These are phyloP conservation scores for Ophidiomyces ophidiicola DNA, from an alignment of 2,329 filamentous ascomycete species.

Conservation along the genomic window DNA sequence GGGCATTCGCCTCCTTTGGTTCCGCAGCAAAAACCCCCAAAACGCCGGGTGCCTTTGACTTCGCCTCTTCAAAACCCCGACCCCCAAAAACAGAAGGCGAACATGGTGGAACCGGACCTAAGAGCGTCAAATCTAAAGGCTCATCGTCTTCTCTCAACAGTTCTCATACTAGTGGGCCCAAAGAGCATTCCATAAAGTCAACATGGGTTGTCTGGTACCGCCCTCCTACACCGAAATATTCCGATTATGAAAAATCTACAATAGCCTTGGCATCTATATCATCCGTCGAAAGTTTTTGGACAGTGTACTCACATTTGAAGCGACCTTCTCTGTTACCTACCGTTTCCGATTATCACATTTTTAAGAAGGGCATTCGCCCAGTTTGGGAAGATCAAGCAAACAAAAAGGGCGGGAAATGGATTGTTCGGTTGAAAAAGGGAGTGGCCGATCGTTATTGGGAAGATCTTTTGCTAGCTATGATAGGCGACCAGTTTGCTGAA, in stretches of 20 bases:
- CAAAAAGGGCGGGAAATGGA: conserved; percentile 93
- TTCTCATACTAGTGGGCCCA: conserved; percentile 18
- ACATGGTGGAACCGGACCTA: conserved; percentile 20
- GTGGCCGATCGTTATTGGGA: conserved; percentile 96
- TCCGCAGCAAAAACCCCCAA: conserved; percentile 74
- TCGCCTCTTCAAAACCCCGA: conserved; percentile 48
- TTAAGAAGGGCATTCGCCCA: conserved; percentile 89
- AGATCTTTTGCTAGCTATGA: conserved; percentile 75
- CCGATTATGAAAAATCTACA: conserved; percentile 95
- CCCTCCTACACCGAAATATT: conserved; percentile 90
- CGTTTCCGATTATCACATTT: conserved; percentile 95
- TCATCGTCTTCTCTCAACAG: conserved; percentile 31
- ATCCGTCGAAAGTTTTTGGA: conserved; percentile 83
- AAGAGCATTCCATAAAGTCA: conserved; percentile 57
- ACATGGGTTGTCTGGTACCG: conserved; percentile 97
- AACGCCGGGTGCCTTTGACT: conserved; percentile 67
- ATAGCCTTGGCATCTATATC: conserved; percentile 71
- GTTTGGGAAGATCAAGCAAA: conserved; percentile 99
- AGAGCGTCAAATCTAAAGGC: conserved; percentile 30
- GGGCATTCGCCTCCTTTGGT: conserved; percentile 93
- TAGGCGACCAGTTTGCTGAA: conserved; percentile 89
- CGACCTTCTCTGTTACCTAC: conserved; percentile 75
- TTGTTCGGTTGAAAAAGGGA: conserved; percentile 91
- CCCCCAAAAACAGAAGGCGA: conserved; percentile 49
- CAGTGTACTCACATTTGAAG: conserved; percentile 78